Base-by-base conservation (phyloP, 495 filamentous ascomycete genomes). In the Hypoxylon cercidicola region DNA sequence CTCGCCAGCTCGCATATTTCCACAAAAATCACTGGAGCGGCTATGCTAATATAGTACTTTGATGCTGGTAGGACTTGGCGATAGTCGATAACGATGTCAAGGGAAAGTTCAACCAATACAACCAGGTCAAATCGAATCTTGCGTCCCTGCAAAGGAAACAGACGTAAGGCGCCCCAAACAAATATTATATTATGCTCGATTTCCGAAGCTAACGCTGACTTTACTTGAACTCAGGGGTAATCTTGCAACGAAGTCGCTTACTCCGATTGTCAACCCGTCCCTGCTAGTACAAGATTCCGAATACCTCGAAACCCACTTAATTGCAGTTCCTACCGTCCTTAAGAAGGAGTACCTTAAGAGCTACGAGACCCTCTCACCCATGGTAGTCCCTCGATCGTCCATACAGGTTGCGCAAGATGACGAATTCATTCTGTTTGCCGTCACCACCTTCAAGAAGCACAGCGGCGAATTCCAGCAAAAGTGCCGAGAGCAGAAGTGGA, bases 41-140 rank as follows among this genome's bases (percentile, higher is more conserved):
- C 21, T 32, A 55, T 51, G 21, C 64, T 74, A 43, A 74, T 57
- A 34, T 39, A 19, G 19, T 41, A 21, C 13, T 8, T 44, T 41
- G 39, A 46, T 40, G 32, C 47, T 37, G 51, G 4, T 60, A 96
- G 92, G 93, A 97, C 77, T 84, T 93, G 34, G 78, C 85, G 39
- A 91, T 90, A 50, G 91, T 93, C 73, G 95, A 97, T 79, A 96
- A 90, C 73, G 94, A 97, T 74, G 91, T 97, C 78, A 95, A 96
- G 72, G 83, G 83, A 72, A 97, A 97, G 77, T 93, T 92, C 81
- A 88, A 84, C 73, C 91, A 97, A 76, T 97, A 97, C 82, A 97
- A 95, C 74, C 82, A 88, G 65, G 84, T 91, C 72, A 97, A 96
- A 82, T 90, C 89, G 60, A 90, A 84, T 55, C 84, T 97, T 43